phyloP scores from a whole-genome alignment of 2,329 filamentous ascomycete genomes.

The Phyllosticta citriasiana region DNA sequence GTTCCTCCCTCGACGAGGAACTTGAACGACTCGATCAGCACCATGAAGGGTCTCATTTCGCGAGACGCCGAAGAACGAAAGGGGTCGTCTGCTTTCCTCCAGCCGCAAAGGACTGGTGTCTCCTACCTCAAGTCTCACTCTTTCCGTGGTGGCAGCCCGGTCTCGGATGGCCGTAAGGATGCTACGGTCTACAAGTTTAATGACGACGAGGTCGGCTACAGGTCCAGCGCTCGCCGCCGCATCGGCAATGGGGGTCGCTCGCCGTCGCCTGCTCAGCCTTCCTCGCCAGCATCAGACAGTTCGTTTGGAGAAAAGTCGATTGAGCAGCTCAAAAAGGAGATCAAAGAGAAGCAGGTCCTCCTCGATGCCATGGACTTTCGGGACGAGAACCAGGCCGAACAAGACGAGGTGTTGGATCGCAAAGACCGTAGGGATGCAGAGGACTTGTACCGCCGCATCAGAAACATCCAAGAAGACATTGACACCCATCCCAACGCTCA shows the following conservation, averaged over 20 bases:
- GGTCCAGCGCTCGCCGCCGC: conserved; percentile 83
- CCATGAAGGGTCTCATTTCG: conserved; percentile 80
- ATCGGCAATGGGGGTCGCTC: conserved; percentile 59
- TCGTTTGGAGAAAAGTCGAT: conserved; percentile 73
- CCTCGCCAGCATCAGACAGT: conserved; percentile 43
- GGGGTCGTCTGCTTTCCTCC: conserved; percentile 75
- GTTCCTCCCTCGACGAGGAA: conserved; percentile 92
- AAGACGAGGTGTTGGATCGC: conserved; percentile 85
- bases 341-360: conserved; percentile 87
- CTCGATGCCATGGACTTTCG: conserved; percentile 94
- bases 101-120: conserved; percentile 94
- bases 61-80: conserved; percentile 86
- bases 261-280: conserved; percentile 62
- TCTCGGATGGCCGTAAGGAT: conserved; percentile 66
- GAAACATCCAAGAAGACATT: conserved; percentile 88
- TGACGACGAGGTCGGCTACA: conserved; percentile 80
- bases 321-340: conserved; percentile 85
- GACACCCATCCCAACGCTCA: conserved; percentile 78
- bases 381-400: conserved; percentile 79
- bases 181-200: conserved; percentile 96
- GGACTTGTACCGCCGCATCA: conserved; percentile 84
- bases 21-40: conserved; percentile 83
- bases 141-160: conserved; percentile 58
- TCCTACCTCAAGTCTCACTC: conserved; percentile 96
- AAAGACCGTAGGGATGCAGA: conserved; percentile 87